Evolutionary conservation across 805 yeast genomes (phyloP).

Genomic region (Candida arabinofermentans): DNA sequence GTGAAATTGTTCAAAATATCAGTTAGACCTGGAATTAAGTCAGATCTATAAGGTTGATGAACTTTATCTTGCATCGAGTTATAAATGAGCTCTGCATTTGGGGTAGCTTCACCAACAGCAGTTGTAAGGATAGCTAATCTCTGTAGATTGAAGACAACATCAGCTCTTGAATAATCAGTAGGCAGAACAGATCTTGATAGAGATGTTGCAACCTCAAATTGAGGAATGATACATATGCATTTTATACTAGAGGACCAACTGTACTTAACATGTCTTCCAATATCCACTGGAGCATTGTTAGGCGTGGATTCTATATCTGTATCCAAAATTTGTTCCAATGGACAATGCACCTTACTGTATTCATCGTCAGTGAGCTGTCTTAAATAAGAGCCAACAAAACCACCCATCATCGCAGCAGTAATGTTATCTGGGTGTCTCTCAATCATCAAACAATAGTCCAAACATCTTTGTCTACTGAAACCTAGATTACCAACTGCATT

Average conservation of each 20-base stretch:
- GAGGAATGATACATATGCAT: conserved; percentile 89
- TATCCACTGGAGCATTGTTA: conserved; percentile 76
- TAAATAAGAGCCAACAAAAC: conserved; percentile 93
- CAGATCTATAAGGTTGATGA: conserved; percentile 96
- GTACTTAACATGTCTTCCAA: conserved; percentile 87
- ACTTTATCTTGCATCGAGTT: conserved; percentile 95
- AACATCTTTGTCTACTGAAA: conserved; percentile 72
- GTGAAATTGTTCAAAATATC: conserved; percentile 77
- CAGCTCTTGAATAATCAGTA: conserved; percentile 66
- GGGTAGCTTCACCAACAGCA: conserved; percentile 76
- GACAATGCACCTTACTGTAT: conserved; percentile 71
- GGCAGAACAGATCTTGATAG: conserved; percentile 90
- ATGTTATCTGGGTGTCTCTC: conserved; percentile 98
- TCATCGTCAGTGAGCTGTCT: conserved; percentile 75
- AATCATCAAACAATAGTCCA: conserved; percentile 94
- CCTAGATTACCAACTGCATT: conserved; percentile 75
- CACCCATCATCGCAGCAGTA: conserved; percentile 99
- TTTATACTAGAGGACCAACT: conserved; percentile 77
- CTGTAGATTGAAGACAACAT: conserved; percentile 89
- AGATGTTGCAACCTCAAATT: conserved; percentile 93
- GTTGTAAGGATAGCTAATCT: conserved; percentile 89
- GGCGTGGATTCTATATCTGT: conserved; percentile 55
- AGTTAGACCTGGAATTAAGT: conserved; percentile 84
- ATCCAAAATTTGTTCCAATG: conserved; percentile 76
- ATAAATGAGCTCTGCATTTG: conserved; percentile 77